A percentile compares a stretch with the other conserved stretches of the same genome.
Conservation (phyloP, 345 rosid genomes). For the Populus tremula region DNA sequence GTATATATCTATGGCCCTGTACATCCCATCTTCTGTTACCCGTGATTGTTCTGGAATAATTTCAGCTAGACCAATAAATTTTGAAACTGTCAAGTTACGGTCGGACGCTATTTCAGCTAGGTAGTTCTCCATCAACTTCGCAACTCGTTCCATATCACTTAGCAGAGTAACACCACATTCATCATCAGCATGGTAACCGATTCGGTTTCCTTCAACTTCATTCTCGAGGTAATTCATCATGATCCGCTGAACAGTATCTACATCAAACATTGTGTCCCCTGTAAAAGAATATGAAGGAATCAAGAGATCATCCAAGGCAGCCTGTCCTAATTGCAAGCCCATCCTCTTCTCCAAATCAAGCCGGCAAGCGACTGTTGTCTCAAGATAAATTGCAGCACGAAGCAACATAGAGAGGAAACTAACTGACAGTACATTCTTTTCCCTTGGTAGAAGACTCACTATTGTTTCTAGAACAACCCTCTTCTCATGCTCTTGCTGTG, state of each 20-base stretch:
- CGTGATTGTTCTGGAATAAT: conserved; percentile 77
- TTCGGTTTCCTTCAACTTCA: conserved; percentile 45
- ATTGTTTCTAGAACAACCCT: conserved; percentile 84
- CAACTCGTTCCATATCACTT: conserved; percentile 73
- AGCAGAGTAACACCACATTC: conserved; percentile 42
- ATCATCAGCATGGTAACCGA: conserved; percentile 37
- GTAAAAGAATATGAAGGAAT: conserved; percentile 74
- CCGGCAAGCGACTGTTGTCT: conserved; percentile 91
- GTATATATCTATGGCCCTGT: conserved; percentile 83
- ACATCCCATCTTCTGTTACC: conserved; percentile 82
- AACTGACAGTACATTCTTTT: conserved; percentile 71
- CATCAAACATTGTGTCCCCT: conserved; percentile 79
- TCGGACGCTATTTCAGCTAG: conserved; percentile 87
- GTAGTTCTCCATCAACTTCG: conserved; percentile 83
- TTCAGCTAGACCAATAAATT: conserved; percentile 67
- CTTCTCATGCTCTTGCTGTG: conserved; percentile 76
- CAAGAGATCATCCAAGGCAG: conserved; percentile 80
- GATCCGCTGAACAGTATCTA: conserved; percentile 74
- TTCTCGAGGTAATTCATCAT: conserved; percentile 66
- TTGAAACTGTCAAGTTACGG: conserved; percentile 53
- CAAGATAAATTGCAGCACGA: conserved; percentile 76
- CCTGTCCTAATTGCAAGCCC: conserved; percentile 77
- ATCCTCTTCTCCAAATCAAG: conserved; percentile 87
- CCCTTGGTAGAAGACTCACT: conserved; percentile 85
- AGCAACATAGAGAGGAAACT: conserved; percentile 90